A percentile compares a stretch with the other conserved stretches of the same genome.
Evolutionary conservation across 2,329 filamentous ascomycete species (phyloP).

Genomic region (Aspergillus ochraceoroseus): DNA sequence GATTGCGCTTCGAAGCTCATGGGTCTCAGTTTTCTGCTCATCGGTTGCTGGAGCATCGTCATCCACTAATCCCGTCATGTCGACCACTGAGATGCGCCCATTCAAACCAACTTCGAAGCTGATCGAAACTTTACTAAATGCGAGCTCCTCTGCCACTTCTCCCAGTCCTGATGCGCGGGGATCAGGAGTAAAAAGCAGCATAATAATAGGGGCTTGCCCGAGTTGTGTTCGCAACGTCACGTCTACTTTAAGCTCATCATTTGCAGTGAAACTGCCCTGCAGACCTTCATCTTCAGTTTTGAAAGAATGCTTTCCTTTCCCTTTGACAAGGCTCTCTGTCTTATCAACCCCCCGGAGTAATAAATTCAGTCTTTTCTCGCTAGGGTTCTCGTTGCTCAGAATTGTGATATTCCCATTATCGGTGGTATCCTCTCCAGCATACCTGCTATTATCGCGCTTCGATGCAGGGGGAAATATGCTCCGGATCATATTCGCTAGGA

Average conservation of each 20-base stretch:
- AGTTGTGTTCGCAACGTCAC: slow-evolving; percentile 39
- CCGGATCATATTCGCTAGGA: slow-evolving; percentile 39
- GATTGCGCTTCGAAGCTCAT: slow-evolving; percentile 33
- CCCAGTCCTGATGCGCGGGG: slow-evolving; percentile 5
- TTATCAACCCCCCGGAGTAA: slow-evolving; percentile 41
- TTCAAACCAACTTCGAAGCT: slow-evolving; percentile 41
- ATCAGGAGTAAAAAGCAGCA: slow-evolving; percentile 34
- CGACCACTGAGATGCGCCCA: slow-evolving; percentile 38
- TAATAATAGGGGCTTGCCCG: slow-evolving; percentile 37
- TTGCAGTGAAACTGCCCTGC: slow-evolving; percentile 2
- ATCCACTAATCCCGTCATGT: slow-evolving; percentile 35
- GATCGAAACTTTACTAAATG: slow-evolving; percentile 30
- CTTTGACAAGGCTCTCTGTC: background rate
- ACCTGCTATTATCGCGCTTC: slow-evolving; percentile 15
- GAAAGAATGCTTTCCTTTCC: slow-evolving; percentile 10
- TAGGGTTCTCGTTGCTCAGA: slow-evolving; percentile 42
- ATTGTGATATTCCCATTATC: slow-evolving; percentile 21
- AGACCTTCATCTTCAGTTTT: slow-evolving; percentile 4
- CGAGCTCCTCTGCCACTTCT: slow-evolving; percentile 11
- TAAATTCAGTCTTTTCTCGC: slow-evolving; percentile 52
- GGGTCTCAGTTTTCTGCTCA: slow-evolving; percentile 20
- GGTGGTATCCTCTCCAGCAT: slow-evolving; percentile 11
- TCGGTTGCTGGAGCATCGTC: slow-evolving; percentile 21
- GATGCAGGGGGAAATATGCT: slow-evolving; percentile 30
- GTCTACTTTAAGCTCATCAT: slow-evolving; percentile 34